Conservation (phyloP, 768 basidiomycete species). For the Boletus edulis region DNA sequence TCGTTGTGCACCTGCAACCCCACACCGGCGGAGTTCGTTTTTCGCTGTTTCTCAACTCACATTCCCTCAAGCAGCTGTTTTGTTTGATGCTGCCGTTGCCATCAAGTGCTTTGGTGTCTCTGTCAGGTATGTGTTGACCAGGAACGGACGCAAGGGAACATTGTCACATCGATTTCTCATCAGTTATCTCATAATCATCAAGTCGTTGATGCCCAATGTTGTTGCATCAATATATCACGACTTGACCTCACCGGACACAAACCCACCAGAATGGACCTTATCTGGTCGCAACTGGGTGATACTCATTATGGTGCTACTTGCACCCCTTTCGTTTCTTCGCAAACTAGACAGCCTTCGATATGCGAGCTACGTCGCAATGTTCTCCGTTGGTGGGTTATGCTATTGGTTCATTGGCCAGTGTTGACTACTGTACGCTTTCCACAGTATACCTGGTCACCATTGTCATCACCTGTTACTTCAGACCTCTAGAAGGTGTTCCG, state of each 20-base stretch:
- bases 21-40: constrained; percentile 77
- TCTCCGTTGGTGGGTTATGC: constrained; percentile 71
- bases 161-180: neutral
- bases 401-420: neutral
- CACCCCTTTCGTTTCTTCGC: constrained; percentile 82
- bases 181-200: constrained; percentile 89
- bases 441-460: constrained; percentile 76
- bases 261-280: constrained; percentile 73
- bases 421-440: neutral
- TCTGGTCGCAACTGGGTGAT: constrained; percentile 83
- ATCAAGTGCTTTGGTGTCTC: constrained; percentile 97
- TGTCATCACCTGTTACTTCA: constrained; percentile 78
- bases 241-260: constrained; percentile 57
- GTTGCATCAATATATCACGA: constrained; percentile 80
- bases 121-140: constrained; percentile 57
- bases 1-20: constrained; percentile 73
- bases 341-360: constrained; percentile 83
- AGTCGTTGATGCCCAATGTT: constrained; percentile 91
- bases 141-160: neutral
- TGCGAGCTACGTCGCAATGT: constrained; percentile 88
- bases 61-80: constrained; percentile 81
- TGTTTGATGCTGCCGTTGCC: constrained; percentile 93
- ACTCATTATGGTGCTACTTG: constrained; percentile 69
- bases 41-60: constrained; percentile 83
- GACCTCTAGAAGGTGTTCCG: constrained; percentile 63